Conservation (phyloP, 2,329 filamentous ascomycete genomes). For the Phialophora macrospora region DNA sequence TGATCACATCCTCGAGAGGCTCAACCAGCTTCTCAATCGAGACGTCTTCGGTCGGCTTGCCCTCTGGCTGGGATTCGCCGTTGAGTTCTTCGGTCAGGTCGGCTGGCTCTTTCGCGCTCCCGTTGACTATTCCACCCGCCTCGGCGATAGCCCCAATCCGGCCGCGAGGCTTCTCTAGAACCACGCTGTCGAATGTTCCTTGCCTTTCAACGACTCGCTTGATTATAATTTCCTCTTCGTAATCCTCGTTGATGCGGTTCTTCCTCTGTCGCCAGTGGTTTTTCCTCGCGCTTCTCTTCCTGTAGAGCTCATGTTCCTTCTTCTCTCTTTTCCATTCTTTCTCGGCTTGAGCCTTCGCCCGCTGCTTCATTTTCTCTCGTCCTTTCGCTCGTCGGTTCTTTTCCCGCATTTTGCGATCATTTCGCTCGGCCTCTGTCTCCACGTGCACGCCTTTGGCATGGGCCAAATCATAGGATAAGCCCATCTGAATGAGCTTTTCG, state of each 20-base stretch:
- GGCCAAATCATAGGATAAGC: slow-evolving; percentile 53
- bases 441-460: slow-evolving; percentile 50
- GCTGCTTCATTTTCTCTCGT: slow-evolving; percentile 46
- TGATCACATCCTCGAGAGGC: slow-evolving; percentile 40
- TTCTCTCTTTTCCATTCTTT: slow-evolving; percentile 50
- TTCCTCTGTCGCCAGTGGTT: slow-evolving; percentile 41
- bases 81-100: background rate
- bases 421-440: slow-evolving; percentile 43
- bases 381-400: slow-evolving; percentile 44
- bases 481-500: slow-evolving; percentile 68
- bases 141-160: background rate
- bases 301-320: slow-evolving; percentile 47
- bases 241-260: slow-evolving; percentile 10
- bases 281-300: slow-evolving; percentile 44
- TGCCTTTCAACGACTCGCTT: background rate
- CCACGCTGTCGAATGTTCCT: background rate
- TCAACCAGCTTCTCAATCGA: slow-evolving; percentile 40
- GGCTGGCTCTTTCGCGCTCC: background rate
- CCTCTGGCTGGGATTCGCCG: background rate
- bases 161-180: background rate
- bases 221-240: background rate
- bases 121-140: background rate
- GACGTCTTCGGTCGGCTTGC: slow-evolving; percentile 23
- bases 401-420: slow-evolving; percentile 18
- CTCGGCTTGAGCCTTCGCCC: slow-evolving; percentile 48